A percentile compares a stretch with the other conserved stretches of the same genome.
Conservation (phyloP, 768 basidiomycete species). For the Tylopilus felleus region DNA sequence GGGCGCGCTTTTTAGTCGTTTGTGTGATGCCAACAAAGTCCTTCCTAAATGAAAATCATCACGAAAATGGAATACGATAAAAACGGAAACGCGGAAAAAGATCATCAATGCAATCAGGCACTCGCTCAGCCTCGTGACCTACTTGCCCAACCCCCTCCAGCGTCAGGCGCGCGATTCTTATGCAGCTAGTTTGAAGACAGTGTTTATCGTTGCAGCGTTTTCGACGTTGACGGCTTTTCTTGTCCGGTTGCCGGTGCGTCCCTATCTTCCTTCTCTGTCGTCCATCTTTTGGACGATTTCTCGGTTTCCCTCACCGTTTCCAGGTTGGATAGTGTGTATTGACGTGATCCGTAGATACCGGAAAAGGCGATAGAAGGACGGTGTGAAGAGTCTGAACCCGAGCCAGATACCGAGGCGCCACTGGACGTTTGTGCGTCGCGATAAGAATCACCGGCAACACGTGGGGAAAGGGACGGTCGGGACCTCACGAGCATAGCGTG, state of each 20-base stretch:
- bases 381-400: background rate
- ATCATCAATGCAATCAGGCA: conserved; percentile 19
- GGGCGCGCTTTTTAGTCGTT: background rate
- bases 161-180: conserved; percentile 20
- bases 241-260: conserved; percentile 16
- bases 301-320: background rate
- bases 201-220: conserved; percentile 19
- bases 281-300: background rate
- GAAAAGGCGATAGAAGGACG: background rate
- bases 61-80: too few relatives aligned
- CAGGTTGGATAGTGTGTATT: background rate
- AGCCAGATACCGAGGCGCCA: background rate
- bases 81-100: background rate
- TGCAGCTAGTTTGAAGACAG: conserved; percentile 17
- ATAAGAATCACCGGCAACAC: background rate
- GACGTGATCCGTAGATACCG: background rate
- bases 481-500: too few relatives aligned
- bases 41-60: background rate
- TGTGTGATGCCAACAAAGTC: background rate
- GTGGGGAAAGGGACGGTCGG: background rate
- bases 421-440: background rate
- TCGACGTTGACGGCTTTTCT: conserved; percentile 14
- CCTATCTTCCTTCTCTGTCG: background rate
- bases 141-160: conserved; percentile 11
- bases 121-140: conserved; percentile 14